Percentiles rank a stretch among this genome's conserved stretches.
These are phyloP conservation scores for Cupressus sempervirens DNA, from an alignment of 75 land plant species.

Conservation along the genomic window DNA sequence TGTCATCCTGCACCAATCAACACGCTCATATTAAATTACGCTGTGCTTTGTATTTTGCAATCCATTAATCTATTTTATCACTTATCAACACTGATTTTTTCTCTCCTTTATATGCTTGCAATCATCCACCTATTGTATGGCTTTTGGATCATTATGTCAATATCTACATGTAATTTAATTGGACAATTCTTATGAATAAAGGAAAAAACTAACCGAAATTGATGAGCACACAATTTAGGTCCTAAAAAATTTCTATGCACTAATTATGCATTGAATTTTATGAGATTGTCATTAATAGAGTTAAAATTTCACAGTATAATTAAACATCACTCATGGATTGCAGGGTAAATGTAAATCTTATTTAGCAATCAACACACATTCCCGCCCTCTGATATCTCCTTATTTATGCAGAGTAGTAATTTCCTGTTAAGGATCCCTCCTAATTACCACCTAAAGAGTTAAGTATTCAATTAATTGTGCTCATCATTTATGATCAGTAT, in stretches of 20 bases:
- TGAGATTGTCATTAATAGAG: not conserved
- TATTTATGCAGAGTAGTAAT: not conserved
- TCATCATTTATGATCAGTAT: not conserved
- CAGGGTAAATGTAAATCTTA: not conserved
- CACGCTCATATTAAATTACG: not conserved
- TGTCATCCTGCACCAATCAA: conserved; percentile 73
- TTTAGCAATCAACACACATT: not conserved
- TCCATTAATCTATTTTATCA: not conserved
- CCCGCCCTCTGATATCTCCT: not conserved
- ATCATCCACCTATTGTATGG: not conserved
- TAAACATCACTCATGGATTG: not conserved
- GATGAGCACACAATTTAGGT: not conserved
- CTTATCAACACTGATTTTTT: not conserved
- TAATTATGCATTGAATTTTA: not conserved
- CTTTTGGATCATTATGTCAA: not conserved
- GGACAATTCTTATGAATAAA: not conserved
- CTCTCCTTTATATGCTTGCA: not conserved
- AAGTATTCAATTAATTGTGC: not conserved
- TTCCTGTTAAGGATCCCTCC: not conserved
- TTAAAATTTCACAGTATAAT: not conserved
- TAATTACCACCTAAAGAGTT: not conserved
- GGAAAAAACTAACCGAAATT: not conserved
- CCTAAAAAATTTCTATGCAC: not conserved
- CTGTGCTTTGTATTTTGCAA: not conserved
- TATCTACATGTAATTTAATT: not conserved